These are phyloP conservation scores for Mycosarcoma maydis DNA, from an alignment of 1,284 basidiomycete species.

Conservation along the genomic window DNA sequence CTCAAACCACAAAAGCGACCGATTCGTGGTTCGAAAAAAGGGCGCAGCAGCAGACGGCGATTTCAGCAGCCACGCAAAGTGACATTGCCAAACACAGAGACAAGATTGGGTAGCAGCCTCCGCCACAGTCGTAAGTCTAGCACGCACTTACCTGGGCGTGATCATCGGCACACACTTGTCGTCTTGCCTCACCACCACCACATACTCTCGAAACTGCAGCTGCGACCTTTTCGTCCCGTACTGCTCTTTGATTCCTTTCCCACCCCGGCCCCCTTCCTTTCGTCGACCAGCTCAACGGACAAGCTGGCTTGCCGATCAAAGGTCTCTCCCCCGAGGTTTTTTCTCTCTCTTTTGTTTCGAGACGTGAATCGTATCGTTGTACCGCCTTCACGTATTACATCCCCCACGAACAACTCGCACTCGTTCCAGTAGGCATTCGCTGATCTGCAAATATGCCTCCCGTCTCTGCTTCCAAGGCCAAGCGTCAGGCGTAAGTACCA, in stretches of 20 bases:
- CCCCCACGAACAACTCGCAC: constrained; percentile 3
- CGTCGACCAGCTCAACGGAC: constrained; percentile 15
- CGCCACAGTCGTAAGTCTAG: too few relatives aligned
- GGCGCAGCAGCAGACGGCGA: constrained; percentile 7
- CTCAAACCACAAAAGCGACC: constrained; percentile 13
- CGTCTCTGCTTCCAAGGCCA: constrained; percentile 67
- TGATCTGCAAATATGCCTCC: constrained; percentile 49
- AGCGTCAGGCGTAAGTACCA: constrained; percentile 66
- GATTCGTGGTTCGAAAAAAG: background rate
- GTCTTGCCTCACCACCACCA: constrained; percentile 21
- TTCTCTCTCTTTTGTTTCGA: constrained; percentile 1
- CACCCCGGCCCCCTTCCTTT: background rate
- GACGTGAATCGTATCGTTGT: background rate
- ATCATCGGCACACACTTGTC: too few relatives aligned
- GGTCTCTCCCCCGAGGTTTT: too few relatives aligned
- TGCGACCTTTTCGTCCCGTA: constrained; percentile 19
- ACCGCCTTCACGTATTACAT: constrained; percentile 8
- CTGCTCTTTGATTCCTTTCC: constrained; percentile 8
- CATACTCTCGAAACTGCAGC: constrained; percentile 10
- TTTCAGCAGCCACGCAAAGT: too few relatives aligned
- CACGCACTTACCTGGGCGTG: too few relatives aligned
- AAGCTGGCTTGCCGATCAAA: constrained; percentile 39
- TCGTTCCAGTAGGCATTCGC: background rate
- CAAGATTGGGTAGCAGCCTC: too few relatives aligned
- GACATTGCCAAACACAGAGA: too few relatives aligned